A percentile compares a stretch with the other conserved stretches of the same genome.
phyloP scores from a whole-genome alignment of 495 filamentous ascomycete genomes.

The Lepraria neglecta region DNA sequence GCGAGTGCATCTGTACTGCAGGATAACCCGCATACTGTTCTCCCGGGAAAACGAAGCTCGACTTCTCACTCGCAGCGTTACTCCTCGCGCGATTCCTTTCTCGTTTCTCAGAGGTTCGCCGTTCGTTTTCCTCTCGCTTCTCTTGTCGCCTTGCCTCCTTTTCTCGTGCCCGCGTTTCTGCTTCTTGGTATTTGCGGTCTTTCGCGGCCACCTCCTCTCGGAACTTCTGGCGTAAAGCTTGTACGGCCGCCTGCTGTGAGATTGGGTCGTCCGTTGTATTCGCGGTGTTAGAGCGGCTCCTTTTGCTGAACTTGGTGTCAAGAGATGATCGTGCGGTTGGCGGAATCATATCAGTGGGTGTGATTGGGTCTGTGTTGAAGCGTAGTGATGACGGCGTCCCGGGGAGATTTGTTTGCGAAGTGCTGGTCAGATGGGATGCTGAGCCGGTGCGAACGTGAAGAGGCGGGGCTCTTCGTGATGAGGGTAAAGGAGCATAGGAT shows the following conservation, averaged over 20 bases:
- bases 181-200: conserved; percentile 47
- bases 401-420: conserved; percentile 50
- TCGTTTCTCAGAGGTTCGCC: conserved; percentile 22
- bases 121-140: conserved; percentile 30
- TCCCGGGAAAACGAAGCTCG: conserved; percentile 13
- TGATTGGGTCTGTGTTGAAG: conserved; percentile 42
- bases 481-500: conserved; percentile 35
- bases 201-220: conserved; percentile 56
- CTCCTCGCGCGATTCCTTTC: conserved; percentile 26
- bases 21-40: conserved; percentile 5
- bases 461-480: conserved; percentile 27
- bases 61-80: conserved; percentile 28
- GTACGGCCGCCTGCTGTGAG: conserved; percentile 48
- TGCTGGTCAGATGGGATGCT: conserved; percentile 40
- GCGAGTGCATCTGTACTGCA: background rate
- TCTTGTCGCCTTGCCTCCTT: conserved; percentile 45
- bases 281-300: conserved; percentile 40
- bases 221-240: conserved; percentile 51
- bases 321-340: conserved; percentile 50
- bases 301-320: conserved; percentile 50
- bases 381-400: conserved; percentile 44
- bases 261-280: conserved; percentile 40
- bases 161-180: conserved; percentile 35
- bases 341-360: conserved; percentile 39
- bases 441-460: conserved; percentile 46